Evolutionary conservation across 176 grass and related monocot genomes (phyloP), one percentile per base, ranked within the genome.

Genomic region (Guadua angustifolia): DNA sequence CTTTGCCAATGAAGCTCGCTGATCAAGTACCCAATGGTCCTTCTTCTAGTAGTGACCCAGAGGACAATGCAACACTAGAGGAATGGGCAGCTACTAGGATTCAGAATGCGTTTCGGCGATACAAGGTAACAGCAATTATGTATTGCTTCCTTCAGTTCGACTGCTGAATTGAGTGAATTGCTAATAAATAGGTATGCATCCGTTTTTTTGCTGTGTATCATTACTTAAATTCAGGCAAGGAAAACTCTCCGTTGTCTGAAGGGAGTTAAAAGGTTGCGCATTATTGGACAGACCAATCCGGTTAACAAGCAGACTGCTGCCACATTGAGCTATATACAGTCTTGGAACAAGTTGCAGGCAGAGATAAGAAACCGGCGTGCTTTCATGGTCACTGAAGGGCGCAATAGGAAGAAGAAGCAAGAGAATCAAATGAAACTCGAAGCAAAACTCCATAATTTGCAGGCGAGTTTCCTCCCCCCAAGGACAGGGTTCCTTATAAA

Each of bases 341-440:
- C 91, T 53, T 98, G 96, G 96, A 92, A 94, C 69, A 94, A 86
- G 79, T 85, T 98, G 65, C 93, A 98, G 61, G 87, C 93, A 78
- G 86, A 98, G 51, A 86, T 98, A 51, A 93, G 91, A 90, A 84
- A 91, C 70, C 82, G 93, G 1, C 96, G 96, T 35, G 78, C 85
- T 53, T 92, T 77, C 80, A 98, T 98, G 96, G 96, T 98, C 2
- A 92, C 89, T 0, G 96, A 98, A 88, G 96, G 87, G 12, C 92
- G 96, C 49, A 87, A 94, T 35, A 94, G 84, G 91, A 92, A 94
- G 79, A 98, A 98, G 82, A 92, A 92, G 74, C 83, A 95, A 77
- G 96, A 98, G 8, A 95, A 92, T 70, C 93, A 98, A 39, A 81
- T 90, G 64, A 98, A 95, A 83, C 89, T 98, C 29, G 96, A 98